Evolutionary conservation across 2,329 filamentous ascomycete genomes (phyloP).

Genomic region (Lasiodiplodia hormozganensis): DNA sequence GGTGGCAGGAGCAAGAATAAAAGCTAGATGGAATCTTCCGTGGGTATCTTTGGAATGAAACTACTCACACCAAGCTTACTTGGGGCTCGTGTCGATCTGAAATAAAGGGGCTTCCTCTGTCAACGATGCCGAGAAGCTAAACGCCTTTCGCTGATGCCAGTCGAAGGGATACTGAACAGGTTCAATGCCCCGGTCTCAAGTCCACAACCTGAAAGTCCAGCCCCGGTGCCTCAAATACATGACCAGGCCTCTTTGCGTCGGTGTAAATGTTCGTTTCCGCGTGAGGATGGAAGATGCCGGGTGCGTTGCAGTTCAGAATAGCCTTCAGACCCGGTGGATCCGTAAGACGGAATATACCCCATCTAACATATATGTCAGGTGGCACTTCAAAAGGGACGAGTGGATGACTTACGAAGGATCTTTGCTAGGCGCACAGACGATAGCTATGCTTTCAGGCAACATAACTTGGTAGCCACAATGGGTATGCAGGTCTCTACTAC

Average conservation of each 20-base stretch:
- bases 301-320: conserved; percentile 79
- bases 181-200: conserved; percentile 47
- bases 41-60: conserved; percentile 22
- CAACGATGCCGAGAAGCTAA: neutral
- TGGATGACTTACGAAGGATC: conserved; percentile 70
- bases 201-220: conserved; percentile 71
- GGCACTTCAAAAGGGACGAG: neutral
- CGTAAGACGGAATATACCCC: conserved; percentile 91
- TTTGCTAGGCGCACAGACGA: conserved; percentile 90
- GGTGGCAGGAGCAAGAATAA: neutral
- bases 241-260: conserved; percentile 66
- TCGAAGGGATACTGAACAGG: neutral
- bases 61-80: conserved; percentile 9
- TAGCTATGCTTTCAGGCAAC: conserved; percentile 94
- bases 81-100: neutral
- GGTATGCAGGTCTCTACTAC: conserved; percentile 89
- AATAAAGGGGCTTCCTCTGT: neutral
- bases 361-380: conserved; percentile 58
- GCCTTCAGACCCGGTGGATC: conserved; percentile 88
- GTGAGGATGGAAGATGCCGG: conserved; percentile 85
- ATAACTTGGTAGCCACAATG: conserved; percentile 95
- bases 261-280: conserved; percentile 76
- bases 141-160: neutral
- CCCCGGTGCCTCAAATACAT: conserved; percentile 65
- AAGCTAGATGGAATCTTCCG: neutral